These are phyloP conservation scores for Zymoseptoria crescenta DNA, from an alignment of 2,329 filamentous ascomycete genomes.

Conservation along the genomic window DNA sequence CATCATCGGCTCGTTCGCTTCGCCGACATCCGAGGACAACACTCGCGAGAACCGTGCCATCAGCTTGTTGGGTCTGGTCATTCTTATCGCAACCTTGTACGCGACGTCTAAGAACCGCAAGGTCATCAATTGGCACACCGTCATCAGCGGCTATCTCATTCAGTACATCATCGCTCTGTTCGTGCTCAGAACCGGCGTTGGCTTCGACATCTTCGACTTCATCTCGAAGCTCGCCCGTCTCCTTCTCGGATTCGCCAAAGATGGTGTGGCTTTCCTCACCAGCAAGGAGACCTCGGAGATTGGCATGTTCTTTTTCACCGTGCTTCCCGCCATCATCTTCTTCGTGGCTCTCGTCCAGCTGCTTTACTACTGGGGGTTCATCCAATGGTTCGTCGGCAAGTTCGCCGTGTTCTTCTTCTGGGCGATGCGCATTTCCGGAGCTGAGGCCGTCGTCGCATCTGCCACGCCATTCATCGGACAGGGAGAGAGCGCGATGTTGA, in stretches of 20 bases:
- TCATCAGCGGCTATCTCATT: slow-evolving; percentile 79
- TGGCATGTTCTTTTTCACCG: slow-evolving; percentile 65
- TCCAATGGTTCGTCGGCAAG: slow-evolving; percentile 87
- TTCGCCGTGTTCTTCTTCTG: slow-evolving; percentile 90
- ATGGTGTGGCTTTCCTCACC: slow-evolving; percentile 69
- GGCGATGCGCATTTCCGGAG: slow-evolving; percentile 76
- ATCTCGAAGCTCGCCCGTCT: slow-evolving; percentile 66
- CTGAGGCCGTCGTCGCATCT: slow-evolving; percentile 87
- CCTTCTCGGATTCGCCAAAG: slow-evolving; percentile 65
- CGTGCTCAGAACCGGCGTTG: slow-evolving; percentile 70
- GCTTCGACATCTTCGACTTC: slow-evolving; percentile 86
- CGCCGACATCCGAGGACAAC: slow-evolving; percentile 64
- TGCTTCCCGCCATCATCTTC: slow-evolving; percentile 91
- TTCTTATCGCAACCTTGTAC: slow-evolving; percentile 63
- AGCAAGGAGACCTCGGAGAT: slow-evolving; percentile 19
- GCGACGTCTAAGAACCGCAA: slow-evolving; percentile 62
- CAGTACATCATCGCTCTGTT: slow-evolving; percentile 88
- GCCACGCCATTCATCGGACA: slow-evolving; percentile 92
- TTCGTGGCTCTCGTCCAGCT: slow-evolving; percentile 90
- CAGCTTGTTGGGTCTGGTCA: slow-evolving; percentile 67
- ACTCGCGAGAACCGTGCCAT: slow-evolving; percentile 72
- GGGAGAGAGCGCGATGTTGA: slow-evolving; percentile 88
- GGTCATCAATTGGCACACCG: slow-evolving; percentile 41
- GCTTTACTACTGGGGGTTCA: slow-evolving; percentile 67
- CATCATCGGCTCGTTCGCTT: slow-evolving; percentile 69